These are phyloP conservation scores for Macrocybe sp. DNA, from an alignment of 1,284 basidiomycete genomes.

Conservation along the genomic window DNA sequence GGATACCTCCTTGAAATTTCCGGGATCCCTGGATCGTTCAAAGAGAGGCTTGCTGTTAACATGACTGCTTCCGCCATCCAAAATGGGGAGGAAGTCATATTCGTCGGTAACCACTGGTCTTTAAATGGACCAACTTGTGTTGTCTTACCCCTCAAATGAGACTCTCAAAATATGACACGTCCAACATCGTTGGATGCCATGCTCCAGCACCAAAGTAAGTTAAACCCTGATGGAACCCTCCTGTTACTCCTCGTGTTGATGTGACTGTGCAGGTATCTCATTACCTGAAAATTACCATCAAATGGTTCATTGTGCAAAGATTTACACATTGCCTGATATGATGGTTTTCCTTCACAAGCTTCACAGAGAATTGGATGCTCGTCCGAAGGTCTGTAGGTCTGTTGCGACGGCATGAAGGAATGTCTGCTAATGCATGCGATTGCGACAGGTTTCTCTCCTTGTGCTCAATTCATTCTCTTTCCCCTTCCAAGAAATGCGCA, in stretches of 20 bases:
- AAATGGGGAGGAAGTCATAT: constrained; percentile 45
- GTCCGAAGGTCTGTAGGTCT: constrained; percentile 37
- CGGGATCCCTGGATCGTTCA: constrained; percentile 66
- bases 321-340: constrained; percentile 49
- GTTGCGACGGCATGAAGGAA: constrained; percentile 8
- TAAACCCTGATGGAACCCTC: neutral
- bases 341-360: constrained; percentile 56
- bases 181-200: constrained; percentile 38
- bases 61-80: constrained; percentile 44
- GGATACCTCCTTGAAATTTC: constrained; percentile 67
- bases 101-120: constrained; percentile 44
- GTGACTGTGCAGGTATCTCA: constrained; percentile 8
- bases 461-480: constrained; percentile 64
- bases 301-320: constrained; percentile 38
- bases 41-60: constrained; percentile 47
- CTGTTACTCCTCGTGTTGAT: neutral
- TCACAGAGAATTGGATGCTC: constrained; percentile 35
- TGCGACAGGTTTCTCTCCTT: constrained; percentile 46
- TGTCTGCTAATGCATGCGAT: constrained; percentile 5
- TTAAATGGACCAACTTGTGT: neutral
- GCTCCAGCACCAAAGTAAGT: constrained; percentile 32
- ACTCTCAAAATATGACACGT: constrained; percentile 64
- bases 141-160: constrained; percentile 27
- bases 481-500: constrained; percentile 48
- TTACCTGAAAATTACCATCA: constrained; percentile 13